Conservation (phyloP, 225 moss, liverwort and hornwort species). For the Climacium dendroides region DNA sequence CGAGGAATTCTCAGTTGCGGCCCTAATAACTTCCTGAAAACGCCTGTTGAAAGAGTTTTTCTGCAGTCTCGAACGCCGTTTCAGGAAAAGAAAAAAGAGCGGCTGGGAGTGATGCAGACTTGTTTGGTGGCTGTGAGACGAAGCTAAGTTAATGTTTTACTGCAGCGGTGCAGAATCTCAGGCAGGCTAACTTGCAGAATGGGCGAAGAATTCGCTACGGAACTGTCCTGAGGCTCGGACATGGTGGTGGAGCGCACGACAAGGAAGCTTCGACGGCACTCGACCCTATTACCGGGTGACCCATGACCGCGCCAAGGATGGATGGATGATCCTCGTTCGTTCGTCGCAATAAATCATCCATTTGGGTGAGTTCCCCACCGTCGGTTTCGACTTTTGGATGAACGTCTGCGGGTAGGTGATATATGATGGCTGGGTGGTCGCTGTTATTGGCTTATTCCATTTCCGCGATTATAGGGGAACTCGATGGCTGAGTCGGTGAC, state of each 20-base stretch:
- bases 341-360: not conserved
- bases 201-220: not conserved
- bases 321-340: not conserved
- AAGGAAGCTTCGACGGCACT: too few species aligned
- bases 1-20: not conserved
- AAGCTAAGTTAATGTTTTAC: not conserved
- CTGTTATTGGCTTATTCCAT: not conserved
- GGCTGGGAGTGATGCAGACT: not conserved
- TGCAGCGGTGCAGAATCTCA: not conserved
- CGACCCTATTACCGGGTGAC: not conserved
- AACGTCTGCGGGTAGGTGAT: not conserved
- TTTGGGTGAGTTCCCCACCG: not conserved
- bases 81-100: not conserved
- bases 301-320: not conserved
- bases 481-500: not conserved
- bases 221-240: constrained; percentile 11
- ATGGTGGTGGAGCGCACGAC: not conserved
- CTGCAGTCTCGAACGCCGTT: not conserved
- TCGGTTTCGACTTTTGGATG: not conserved
- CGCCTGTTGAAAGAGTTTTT: not conserved
- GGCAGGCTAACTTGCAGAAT: not conserved
- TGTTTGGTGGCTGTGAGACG: not conserved
- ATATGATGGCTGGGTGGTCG: not conserved
- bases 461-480: not conserved
- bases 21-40: not conserved